These are phyloP conservation scores for Plenodomus tracheiphilus DNA, from an alignment of 2,329 filamentous ascomycete genomes.

Conservation along the genomic window DNA sequence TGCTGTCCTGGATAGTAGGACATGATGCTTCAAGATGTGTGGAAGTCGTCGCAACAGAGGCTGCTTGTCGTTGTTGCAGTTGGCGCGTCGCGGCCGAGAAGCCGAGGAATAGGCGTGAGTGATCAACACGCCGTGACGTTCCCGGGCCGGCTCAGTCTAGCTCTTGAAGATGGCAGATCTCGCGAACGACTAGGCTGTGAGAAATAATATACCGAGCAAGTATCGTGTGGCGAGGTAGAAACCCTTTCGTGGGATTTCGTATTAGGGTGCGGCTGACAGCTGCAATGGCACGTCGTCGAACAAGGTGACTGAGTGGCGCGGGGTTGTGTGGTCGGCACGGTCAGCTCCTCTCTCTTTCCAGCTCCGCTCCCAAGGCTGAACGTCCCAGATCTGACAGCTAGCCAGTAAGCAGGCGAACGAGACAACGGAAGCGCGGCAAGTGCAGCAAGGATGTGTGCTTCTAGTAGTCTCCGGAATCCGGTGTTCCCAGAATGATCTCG, in stretches of 20 bases:
- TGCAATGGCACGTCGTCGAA: not conserved
- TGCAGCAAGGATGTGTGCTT: not conserved
- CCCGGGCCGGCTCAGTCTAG: not conserved
- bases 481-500: not conserved
- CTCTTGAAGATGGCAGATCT: not conserved
- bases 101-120: conserved; percentile 19
- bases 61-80: conserved; percentile 8
- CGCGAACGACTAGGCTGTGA: conserved; percentile 2
- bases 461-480: not conserved
- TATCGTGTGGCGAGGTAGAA: conserved; percentile 15
- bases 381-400: not conserved
- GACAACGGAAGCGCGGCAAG: not conserved
- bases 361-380: not conserved
- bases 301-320: too few species aligned
- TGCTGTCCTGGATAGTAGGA: conserved; percentile 49
- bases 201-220: not conserved
- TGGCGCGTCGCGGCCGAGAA: conserved; percentile 9
- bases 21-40: conserved; percentile 27
- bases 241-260: not conserved
- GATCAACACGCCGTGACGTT: conserved; percentile 6
- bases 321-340: not conserved
- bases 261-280: not conserved
- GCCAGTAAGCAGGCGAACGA: not conserved
- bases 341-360: not conserved
- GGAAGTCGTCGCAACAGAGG: not conserved